Percentiles rank a stretch among this genome's conserved stretches.
These are phyloP conservation scores for Trypanosoma grayi DNA, from an alignment of 208 protist genomes.

Conservation along the genomic window DNA sequence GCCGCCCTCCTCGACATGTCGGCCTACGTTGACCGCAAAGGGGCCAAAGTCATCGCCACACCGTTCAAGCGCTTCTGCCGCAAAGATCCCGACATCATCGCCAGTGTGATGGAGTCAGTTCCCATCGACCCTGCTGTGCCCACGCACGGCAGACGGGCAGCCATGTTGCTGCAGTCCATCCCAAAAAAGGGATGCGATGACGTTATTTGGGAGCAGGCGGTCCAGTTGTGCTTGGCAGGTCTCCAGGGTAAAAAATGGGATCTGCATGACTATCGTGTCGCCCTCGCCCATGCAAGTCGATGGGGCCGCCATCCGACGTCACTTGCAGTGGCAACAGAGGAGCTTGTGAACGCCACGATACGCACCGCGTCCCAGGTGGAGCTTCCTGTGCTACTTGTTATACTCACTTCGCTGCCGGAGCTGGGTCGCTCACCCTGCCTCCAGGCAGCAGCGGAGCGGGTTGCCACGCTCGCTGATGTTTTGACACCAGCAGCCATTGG, in stretches of 20 bases:
- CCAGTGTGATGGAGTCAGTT: constrained; percentile 27
- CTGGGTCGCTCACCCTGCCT: constrained; percentile 30
- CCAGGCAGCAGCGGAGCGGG: constrained; percentile 33
- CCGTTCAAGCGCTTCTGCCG: constrained; percentile 32
- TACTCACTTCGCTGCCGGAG: constrained; percentile 44
- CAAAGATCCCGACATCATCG: constrained; percentile 37
- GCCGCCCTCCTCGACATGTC: constrained; percentile 40
- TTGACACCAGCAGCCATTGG: constrained; percentile 44
- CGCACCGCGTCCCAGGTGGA: constrained; percentile 19
- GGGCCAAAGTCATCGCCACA: constrained; percentile 18
- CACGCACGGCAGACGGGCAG: constrained; percentile 23
- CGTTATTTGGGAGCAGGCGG: constrained; percentile 30
- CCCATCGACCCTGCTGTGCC: constrained; percentile 28
- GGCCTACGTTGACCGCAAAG: constrained; percentile 28
- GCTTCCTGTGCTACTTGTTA: constrained; percentile 23
- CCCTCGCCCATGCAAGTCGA: constrained; percentile 10
- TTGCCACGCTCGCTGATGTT: constrained; percentile 30
- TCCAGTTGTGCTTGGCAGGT: constrained; percentile 13
- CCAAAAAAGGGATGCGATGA: constrained; percentile 29
- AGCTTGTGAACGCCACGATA: constrained; percentile 17
- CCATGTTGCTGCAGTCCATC: constrained; percentile 26
- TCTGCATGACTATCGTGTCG: constrained; percentile 22
- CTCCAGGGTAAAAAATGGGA: constrained; percentile 23
- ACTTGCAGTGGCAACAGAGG: constrained; percentile 20
- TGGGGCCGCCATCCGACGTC: constrained; percentile 25